These are phyloP conservation scores for Eutrema heterophyllum DNA, from an alignment of 345 rosid genomes.

Conservation along the genomic window DNA sequence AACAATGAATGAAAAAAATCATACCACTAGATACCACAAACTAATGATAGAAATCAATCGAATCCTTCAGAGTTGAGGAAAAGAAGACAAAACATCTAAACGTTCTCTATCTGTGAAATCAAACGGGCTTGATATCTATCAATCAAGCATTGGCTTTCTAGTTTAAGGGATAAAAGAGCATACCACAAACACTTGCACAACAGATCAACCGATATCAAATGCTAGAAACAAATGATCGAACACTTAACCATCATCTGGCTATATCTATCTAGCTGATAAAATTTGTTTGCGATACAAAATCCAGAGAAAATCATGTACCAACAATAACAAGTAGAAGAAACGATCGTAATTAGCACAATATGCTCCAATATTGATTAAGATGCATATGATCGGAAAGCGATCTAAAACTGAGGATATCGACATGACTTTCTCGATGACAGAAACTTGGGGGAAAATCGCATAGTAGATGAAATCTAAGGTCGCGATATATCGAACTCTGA, in stretches of 20 bases:
- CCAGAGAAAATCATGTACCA: constrained; percentile 1
- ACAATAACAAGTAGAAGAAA: neutral
- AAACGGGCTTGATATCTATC: constrained; percentile 5
- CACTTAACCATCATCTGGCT: constrained; percentile 4
- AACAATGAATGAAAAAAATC: neutral
- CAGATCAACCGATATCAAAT: neutral
- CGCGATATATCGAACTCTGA: neutral
- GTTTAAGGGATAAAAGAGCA: neutral
- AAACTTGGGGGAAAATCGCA: neutral
- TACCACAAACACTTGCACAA: neutral
- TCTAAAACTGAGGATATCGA: neutral
- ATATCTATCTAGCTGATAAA: neutral
- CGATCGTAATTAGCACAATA: neutral
- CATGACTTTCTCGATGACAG: neutral
- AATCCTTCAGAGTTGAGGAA: neutral
- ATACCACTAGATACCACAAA: neutral
- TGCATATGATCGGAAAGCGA: neutral
- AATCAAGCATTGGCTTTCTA: neutral
- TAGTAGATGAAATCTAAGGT: neutral
- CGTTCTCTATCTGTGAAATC: neutral
- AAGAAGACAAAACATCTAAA: neutral
- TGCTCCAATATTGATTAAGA: neutral
- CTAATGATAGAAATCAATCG: neutral
- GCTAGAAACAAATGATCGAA: constrained; percentile 8
- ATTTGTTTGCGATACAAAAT: neutral